Conservation (phyloP, 208 protist genomes). For the Trypanosoma scelopori region DNA sequence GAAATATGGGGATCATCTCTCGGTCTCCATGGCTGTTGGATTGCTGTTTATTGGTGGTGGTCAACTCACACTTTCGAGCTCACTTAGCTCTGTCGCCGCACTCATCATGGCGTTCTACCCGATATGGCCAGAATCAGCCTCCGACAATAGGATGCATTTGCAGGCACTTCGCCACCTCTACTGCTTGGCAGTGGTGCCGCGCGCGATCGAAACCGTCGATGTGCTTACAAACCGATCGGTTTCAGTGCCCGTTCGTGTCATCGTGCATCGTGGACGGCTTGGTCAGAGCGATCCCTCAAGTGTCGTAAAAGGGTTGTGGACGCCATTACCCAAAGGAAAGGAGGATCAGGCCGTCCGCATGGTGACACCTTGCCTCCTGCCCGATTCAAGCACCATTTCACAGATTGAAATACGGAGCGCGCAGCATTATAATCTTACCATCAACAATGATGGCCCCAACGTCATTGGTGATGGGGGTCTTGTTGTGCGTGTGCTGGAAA, state of each 20-base stretch:
- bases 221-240: conserved; percentile 80
- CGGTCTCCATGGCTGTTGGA: conserved; percentile 93
- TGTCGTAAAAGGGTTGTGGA: conserved; percentile 32
- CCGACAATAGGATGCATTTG: conserved; percentile 92
- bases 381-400: conserved; percentile 58
- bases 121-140: conserved; percentile 75
- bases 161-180: conserved; percentile 95
- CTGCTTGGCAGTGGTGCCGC: conserved; percentile 90
- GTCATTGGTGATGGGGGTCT: conserved; percentile 41
- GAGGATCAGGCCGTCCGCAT: conserved; percentile 51
- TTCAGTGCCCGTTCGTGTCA: conserved; percentile 66
- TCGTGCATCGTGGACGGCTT: conserved; percentile 37
- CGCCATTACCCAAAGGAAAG: conserved; percentile 26
- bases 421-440: conserved; percentile 61
- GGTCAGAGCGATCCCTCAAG: conserved; percentile 28
- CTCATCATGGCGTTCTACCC: conserved; percentile 94
- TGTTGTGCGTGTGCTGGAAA: conserved; percentile 45
- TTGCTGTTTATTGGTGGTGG: conserved; percentile 95
- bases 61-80: conserved; percentile 85
- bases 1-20: conserved; percentile 94
- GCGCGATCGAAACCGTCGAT: conserved; percentile 91
- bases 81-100: conserved; percentile 79
- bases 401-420: conserved; percentile 69
- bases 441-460: conserved; percentile 27
- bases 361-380: conserved; percentile 75